phyloP scores from a whole-genome alignment of 2,329 filamentous ascomycete genomes.

The Ophiocordyceps robertsii region DNA sequence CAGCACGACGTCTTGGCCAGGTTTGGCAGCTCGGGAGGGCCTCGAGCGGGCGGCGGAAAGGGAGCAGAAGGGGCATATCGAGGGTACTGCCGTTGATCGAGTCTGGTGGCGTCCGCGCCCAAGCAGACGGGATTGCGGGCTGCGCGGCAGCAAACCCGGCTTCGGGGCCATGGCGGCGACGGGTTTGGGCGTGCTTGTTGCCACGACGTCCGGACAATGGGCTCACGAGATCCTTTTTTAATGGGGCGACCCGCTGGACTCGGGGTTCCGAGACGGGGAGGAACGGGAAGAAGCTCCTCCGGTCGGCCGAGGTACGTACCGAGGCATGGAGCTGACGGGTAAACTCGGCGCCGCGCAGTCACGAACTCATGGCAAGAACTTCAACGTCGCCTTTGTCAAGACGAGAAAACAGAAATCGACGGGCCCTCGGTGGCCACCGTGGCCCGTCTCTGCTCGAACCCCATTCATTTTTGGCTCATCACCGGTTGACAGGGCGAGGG shows the following conservation, averaged over 20 bases:
- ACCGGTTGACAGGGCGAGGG: too few species aligned
- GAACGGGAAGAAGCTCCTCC: background rate
- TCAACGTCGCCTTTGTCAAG: too few species aligned
- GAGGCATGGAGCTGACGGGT: background rate
- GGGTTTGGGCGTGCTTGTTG: background rate
- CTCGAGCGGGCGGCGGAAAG: slow-evolving; percentile 4
- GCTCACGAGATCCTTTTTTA: background rate
- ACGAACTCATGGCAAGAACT: too few species aligned
- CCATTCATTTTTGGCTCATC: too few species aligned
- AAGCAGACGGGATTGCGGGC: background rate
- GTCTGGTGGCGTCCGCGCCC: background rate
- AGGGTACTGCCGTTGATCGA: background rate
- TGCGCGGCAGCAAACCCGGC: background rate
- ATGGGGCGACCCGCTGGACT: background rate
- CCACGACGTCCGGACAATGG: background rate
- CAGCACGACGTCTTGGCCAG: slow-evolving; percentile 1
- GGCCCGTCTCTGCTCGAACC: too few species aligned
- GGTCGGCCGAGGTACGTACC: too few species aligned
- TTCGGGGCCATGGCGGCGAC: background rate
- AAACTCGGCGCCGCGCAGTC: background rate
- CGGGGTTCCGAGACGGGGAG: background rate
- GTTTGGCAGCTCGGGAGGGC: background rate
- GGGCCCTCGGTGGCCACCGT: too few species aligned
- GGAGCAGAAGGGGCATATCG: slow-evolving; percentile 19
- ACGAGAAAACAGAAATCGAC: too few species aligned